Evolutionary conservation across 139 green algal species (phyloP).

Genomic region (Tetradesmus obliquus): DNA sequence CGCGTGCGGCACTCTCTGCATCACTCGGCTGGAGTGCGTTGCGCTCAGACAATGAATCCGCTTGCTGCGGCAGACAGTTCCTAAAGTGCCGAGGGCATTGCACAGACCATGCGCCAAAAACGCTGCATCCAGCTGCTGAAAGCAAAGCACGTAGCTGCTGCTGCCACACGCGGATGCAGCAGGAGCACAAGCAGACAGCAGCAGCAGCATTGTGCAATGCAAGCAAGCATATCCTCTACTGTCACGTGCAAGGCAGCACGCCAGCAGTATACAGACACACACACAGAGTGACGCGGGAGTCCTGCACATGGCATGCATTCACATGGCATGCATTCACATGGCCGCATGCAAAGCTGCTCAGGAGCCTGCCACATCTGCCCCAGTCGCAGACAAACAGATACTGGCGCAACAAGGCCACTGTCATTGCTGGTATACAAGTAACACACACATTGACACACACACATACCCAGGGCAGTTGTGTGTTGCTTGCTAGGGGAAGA

Average conservation of each 20-base stretch:
- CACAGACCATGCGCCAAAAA: background rate
- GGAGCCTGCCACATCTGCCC: background rate
- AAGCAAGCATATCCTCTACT: background rate
- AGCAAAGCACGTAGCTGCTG: background rate
- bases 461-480: background rate
- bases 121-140: background rate
- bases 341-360: background rate
- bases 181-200: background rate
- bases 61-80: background rate
- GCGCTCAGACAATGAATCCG: background rate
- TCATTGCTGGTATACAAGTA: background rate
- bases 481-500: background rate
- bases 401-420: background rate
- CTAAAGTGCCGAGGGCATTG: background rate
- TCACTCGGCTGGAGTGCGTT: background rate
- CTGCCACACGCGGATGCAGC: too few relatives aligned
- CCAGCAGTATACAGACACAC: too few relatives aligned
- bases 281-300: too few relatives aligned
- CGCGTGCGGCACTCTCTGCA: background rate
- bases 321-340: background rate
- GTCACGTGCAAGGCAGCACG: background rate
- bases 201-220: background rate
- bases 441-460: background rate
- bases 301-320: background rate
- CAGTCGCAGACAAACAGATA: background rate